Evolutionary conservation across 345 rosid species (phyloP), one percentile per base, ranked within the genome.

Genomic region (sweet orange (Citrus sinensis)): DNA sequence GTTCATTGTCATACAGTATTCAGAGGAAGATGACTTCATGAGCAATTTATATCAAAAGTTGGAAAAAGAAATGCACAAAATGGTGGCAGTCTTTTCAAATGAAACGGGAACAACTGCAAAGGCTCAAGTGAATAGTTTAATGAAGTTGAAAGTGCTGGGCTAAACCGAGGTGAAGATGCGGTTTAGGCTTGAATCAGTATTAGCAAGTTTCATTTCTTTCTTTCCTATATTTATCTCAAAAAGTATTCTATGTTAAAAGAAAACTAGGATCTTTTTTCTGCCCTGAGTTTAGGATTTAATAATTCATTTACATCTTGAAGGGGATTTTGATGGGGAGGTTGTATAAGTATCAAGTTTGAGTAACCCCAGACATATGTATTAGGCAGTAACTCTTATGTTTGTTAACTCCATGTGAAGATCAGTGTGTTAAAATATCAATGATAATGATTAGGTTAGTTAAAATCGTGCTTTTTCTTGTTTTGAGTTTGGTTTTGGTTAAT

Each of bases 221-320:
- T 73, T 58, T 54, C 59, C n/a, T 51, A 32, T n/a, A 72, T 60
- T 69, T 74, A 16, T 81, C 4, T 35, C 34, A n/a, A 16, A 0
- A 34, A 59, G 14, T 30, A 59, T 42, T 71, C 24, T 75, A 55
- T 84, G 82, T 80, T 24, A 14, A 5, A 54, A 58, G 14, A 73
- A 76, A 75, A 80, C 70, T 83, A 76, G 87, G 82, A 81, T 58
- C 70, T 66, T 81, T 87, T 82, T 81, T 76, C 58, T 81, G 87
- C 63, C 87, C 89, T 82, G 86, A 78, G 22, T 67, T 51, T 78
- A 71, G 85, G 74, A 67, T 75, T 67, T 81, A 69, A 56, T 77
- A 56, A 76, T 74, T 79, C 70, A 61, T 84, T 79, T 84, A 67
- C 34, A 32, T 68, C 46, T 75, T 73, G 66, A 73, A 75, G 80